Base-by-base conservation (phyloP, 2,329 filamentous ascomycete genomes). In the Chrysoporthe deuterocubensis region DNA sequence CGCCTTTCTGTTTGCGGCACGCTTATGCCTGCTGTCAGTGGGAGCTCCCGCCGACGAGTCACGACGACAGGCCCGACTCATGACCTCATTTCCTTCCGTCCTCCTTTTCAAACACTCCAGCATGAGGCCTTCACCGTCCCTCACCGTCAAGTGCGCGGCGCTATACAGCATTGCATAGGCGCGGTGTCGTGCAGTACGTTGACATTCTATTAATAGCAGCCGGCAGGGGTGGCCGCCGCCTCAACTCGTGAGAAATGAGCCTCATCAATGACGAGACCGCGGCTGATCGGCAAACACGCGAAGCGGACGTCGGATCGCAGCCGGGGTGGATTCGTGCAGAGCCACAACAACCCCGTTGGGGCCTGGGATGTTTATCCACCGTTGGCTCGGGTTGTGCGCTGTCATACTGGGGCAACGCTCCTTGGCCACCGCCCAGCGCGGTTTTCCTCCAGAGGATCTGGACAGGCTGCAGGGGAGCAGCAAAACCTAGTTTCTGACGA, bases 281-380 rank as follows among this genome's bases (percentile, higher is more conserved):
- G 61, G 61, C 46, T 63, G 61, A 63, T 63, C 61, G 46, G 48
- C 61, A 50, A 63, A 34, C 61, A 63, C 61, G 46, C 61, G 34
- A 63, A 40, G 16, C 21, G 50, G 3, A n/a, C 26, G 18, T 52
- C 46, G 37, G 61, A 54, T 43, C 34, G 9, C 18, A 4, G 18
- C 61, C 34, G 34, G n/a, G 34, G 13, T 32, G 61, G 48, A 42
- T 54, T 32, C n/a, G 6, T 11, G 40, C 58, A 44, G n/a, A 26
- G 40, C 42, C 58, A 44, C 58, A 9, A 40, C 37, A 40, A 9
- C 37, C 37, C 37, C 37, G 37, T 40, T 9, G 9, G 26, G 26
- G 26, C 26, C 26, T 26, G 26, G 26, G 37, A 6, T 40, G 37
- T 40, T 40, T 26, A 26, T 18, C 42, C n/a, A 44, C 37, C 7